Evolutionary conservation across 164 flowering plant species (phyloP).

Genomic region (Magnolia kwangsiensis): DNA sequence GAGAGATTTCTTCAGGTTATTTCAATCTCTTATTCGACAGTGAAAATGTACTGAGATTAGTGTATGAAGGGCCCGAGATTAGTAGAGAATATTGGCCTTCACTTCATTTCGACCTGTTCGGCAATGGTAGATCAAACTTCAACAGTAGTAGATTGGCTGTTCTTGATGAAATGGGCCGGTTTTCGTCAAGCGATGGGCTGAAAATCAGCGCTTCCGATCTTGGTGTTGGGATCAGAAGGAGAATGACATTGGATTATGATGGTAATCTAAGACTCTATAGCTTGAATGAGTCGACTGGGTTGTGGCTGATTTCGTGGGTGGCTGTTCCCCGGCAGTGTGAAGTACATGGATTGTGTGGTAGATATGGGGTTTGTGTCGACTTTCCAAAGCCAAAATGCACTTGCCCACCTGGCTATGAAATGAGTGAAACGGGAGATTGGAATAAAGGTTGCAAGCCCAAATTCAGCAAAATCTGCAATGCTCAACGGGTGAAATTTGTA

Average conservation of each 20-base stretch:
- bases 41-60: constrained; percentile 12
- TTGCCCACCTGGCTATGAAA: constrained; percentile 17
- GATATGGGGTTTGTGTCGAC: constrained; percentile 17
- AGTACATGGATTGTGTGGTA: constrained; percentile 19
- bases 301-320: constrained; percentile 21
- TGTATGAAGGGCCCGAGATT: constrained; percentile 22
- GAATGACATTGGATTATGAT: constrained; percentile 20
- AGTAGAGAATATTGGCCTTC: constrained; percentile 21
- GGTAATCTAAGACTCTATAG: constrained; percentile 26
- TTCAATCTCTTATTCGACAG: constrained; percentile 9
- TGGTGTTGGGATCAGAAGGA: constrained; percentile 16
- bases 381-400: constrained; percentile 15
- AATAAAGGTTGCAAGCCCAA: constrained; percentile 17
- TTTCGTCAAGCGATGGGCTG: constrained; percentile 12
- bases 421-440: constrained; percentile 18
- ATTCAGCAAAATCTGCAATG: constrained; percentile 2
- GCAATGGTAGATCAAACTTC: constrained; percentile 9
- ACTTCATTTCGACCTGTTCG: constrained; percentile 5
- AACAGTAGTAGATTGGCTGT: constrained; percentile 17
- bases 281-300: constrained; percentile 6
- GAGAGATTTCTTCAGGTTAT: constrained; percentile 8
- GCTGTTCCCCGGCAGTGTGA: constrained; percentile 7
- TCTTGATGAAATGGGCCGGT: constrained; percentile 19
- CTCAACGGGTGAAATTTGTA: constrained; percentile 4
- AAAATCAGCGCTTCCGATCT: constrained; percentile 17